These are phyloP conservation scores for Geotrichum ghanense DNA, from an alignment of 805 yeast genomes.

Conservation along the genomic window DNA sequence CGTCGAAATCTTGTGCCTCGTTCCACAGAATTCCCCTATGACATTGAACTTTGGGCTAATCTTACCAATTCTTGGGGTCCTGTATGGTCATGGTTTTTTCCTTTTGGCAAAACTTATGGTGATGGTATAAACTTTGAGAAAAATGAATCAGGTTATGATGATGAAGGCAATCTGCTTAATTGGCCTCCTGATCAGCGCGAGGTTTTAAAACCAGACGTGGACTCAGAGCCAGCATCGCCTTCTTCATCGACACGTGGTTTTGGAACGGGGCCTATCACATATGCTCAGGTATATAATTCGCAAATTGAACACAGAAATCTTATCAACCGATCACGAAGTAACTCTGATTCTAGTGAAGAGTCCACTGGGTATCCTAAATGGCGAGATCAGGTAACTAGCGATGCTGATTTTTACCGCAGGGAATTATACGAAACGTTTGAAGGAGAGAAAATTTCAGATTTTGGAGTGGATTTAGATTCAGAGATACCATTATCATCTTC, in stretches of 20 bases:
- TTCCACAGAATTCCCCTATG: slow-evolving; percentile 64
- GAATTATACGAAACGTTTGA: slow-evolving; percentile 59
- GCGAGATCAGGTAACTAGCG: slow-evolving; percentile 16
- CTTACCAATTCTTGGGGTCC: slow-evolving; percentile 42
- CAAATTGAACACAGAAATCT: slow-evolving; percentile 3
- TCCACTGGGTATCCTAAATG: slow-evolving; percentile 26
- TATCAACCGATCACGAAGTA: not conserved
- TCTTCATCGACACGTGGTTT: slow-evolving; percentile 1
- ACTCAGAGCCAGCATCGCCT: slow-evolving; percentile 1
- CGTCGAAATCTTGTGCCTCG: slow-evolving; percentile 22
- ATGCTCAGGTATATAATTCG: slow-evolving; percentile 4
- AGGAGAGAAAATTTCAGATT: slow-evolving; percentile 80
- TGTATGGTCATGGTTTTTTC: slow-evolving; percentile 53
- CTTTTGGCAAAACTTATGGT: slow-evolving; percentile 54
- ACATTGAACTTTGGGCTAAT: slow-evolving; percentile 51
- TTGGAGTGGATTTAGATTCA: slow-evolving; percentile 73
- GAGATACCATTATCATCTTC: slow-evolving; percentile 28
- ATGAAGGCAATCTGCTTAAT: slow-evolving; percentile 41
- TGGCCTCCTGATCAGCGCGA: slow-evolving; percentile 83
- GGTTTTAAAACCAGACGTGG: slow-evolving; percentile 31
- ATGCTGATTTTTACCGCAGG: slow-evolving; percentile 26
- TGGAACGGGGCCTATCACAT: slow-evolving; percentile 4
- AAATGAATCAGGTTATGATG: slow-evolving; percentile 32
- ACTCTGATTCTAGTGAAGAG: slow-evolving; percentile 2
- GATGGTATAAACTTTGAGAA: slow-evolving; percentile 49